phyloP scores from a whole-genome alignment of 2,329 filamentous ascomycete genomes.

The Pseudocercospora fijiensis region DNA sequence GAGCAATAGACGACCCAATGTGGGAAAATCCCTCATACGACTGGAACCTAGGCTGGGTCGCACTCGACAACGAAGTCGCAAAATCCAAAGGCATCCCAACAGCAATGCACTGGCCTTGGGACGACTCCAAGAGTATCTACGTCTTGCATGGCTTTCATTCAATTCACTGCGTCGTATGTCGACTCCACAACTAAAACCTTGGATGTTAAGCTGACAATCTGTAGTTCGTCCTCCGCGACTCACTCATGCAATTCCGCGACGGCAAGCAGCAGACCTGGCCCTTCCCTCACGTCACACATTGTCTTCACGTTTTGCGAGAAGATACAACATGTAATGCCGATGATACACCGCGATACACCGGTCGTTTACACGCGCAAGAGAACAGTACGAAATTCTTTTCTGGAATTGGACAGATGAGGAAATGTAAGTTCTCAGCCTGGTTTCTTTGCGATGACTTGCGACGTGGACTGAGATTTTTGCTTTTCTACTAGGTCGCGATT shows the following conservation, averaged over 20 bases:
- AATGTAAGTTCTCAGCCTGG: not conserved
- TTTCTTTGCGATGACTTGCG: not conserved
- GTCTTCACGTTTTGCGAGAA: constrained; percentile 3
- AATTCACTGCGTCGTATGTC: not conserved
- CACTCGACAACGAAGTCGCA: not conserved
- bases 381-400: constrained; percentile 4
- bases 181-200: not conserved
- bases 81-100: not conserved
- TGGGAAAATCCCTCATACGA: constrained; percentile 8
- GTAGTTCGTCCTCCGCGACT: constrained; percentile 5
- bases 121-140: constrained; percentile 8
- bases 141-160: constrained; percentile 5
- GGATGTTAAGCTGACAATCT: not conserved
- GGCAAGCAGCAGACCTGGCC: constrained; percentile 1
- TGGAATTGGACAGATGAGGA: constrained; percentile 1
- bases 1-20: constrained; percentile 7
- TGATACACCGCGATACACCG: constrained; percentile 2
- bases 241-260: not conserved
- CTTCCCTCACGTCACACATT: constrained; percentile 3
- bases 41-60: constrained; percentile 9
- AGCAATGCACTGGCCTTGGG: constrained; percentile 8
- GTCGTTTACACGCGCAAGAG: not conserved
- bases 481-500: not conserved
- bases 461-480: not conserved
- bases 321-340: constrained; percentile 6